A percentile compares a stretch with the other conserved stretches of the same genome.
Evolutionary conservation across 495 filamentous ascomycete genomes (phyloP).

Genomic region (Neurospora tetrasperma): DNA sequence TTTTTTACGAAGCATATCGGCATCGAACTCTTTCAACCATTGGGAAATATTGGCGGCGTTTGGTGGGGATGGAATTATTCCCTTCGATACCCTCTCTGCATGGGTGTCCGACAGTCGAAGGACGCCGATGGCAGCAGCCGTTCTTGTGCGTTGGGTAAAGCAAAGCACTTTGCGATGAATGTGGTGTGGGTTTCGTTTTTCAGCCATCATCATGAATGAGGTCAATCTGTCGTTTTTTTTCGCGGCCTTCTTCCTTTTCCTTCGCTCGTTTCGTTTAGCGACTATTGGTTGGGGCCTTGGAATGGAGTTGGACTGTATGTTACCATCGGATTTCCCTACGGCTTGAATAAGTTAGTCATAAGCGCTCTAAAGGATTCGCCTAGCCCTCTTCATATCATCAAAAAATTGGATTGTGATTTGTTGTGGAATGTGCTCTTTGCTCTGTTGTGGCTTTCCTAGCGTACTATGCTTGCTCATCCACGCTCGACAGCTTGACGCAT

Average conservation of each 20-base stretch:
- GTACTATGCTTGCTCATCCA: background rate
- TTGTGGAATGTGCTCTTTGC: background rate
- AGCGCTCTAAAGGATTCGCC: background rate
- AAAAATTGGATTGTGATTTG: background rate
- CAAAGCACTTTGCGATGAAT: background rate
- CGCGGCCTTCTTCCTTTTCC: background rate
- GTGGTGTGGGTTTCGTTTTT: background rate
- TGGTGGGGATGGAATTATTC: constrained; percentile 10
- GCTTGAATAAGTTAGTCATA: background rate
- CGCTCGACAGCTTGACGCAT: background rate
- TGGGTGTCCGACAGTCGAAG: constrained; percentile 13
- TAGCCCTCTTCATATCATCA: background rate
- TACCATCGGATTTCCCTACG: background rate
- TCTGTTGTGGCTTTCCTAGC: background rate
- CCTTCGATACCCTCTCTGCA: constrained; percentile 25
- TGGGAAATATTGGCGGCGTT: constrained; percentile 21
- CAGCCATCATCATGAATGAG: background rate
- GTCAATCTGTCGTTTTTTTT: background rate
- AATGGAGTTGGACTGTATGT: background rate
- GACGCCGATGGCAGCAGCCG: constrained; percentile 7
- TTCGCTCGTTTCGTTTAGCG: background rate
- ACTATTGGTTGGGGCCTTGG: background rate
- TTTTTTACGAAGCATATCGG: constrained; percentile 11
- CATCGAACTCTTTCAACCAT: constrained; percentile 11
- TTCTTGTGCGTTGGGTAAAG: constrained; percentile 6